Conservation (phyloP, 805 yeast species). For the Starmerella floris region DNA sequence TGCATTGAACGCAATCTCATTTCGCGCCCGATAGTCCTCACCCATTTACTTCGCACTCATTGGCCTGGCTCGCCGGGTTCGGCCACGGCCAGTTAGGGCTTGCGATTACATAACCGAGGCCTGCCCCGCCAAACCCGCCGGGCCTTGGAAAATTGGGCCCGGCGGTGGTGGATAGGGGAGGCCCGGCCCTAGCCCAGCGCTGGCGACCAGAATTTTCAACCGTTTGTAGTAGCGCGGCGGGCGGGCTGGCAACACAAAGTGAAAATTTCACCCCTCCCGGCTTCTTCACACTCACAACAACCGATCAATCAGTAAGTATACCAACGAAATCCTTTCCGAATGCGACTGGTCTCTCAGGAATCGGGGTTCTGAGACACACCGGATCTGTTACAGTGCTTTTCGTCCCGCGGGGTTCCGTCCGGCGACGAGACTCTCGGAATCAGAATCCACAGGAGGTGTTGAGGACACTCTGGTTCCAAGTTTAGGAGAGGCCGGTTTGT, state of each 20-base stretch:
- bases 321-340: background rate
- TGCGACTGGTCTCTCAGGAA: constrained; percentile 25
- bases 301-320: constrained; percentile 21
- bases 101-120: no score
- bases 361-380: constrained; percentile 23
- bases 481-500: constrained; percentile 1
- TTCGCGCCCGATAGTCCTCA: no score
- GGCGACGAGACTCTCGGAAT: constrained; percentile 10
- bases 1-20: no score
- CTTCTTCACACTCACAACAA: background rate
- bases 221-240: background rate
- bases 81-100: no score
- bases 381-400: constrained; percentile 11
- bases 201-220: background rate
- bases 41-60: no score
- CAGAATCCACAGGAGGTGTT: constrained; percentile 17
- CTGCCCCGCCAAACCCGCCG: no score
- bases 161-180: no score
- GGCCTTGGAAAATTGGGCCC: no score
- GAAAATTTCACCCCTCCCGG: constrained; percentile 6
- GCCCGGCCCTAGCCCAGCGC: no score
- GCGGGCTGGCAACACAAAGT: background rate
- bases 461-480: constrained; percentile 24
- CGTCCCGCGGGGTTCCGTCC: background rate
- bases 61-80: no score